Evolutionary conservation across 169 alveolate species (phyloP).

Genomic region (Perkinsus marinus): DNA sequence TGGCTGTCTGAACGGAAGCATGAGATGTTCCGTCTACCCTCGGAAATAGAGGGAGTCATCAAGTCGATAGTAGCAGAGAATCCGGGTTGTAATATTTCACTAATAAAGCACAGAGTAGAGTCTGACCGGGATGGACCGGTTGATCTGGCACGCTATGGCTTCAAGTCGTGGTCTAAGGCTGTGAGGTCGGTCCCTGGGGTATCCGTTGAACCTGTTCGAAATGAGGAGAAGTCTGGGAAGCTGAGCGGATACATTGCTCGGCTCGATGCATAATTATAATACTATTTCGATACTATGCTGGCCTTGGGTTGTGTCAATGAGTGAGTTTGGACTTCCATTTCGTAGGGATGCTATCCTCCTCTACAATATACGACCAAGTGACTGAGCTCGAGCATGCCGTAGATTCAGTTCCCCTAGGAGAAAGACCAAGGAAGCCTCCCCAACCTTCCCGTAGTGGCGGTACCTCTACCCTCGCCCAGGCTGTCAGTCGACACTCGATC

Average conservation of each 20-base stretch:
- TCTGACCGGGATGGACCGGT: not conserved
- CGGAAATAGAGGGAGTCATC: not conserved
- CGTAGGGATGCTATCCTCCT: not conserved
- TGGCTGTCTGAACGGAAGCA: not conserved
- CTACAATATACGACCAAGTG: not conserved
- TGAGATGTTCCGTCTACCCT: not conserved
- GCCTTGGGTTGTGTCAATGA: too few relatives aligned
- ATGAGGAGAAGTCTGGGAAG: not conserved
- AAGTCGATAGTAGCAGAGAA: not conserved
- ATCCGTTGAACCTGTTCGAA: not conserved
- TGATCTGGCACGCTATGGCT: not conserved
- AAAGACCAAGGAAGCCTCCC: not conserved
- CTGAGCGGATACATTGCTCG: not conserved
- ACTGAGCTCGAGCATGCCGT: not conserved
- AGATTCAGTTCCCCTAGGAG: not conserved
- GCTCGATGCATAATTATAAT: not conserved
- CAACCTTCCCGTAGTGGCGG: not conserved
- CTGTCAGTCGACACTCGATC: not conserved
- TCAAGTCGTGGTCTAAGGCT: not conserved
- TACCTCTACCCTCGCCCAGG: not conserved
- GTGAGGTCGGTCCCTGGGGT: not conserved
- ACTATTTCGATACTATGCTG: too few relatives aligned
- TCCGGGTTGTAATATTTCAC: not conserved
- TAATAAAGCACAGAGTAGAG: not conserved
- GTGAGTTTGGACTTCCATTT: too few relatives aligned